These are phyloP conservation scores for Barbatosphaeria neglecta DNA, from an alignment of 495 filamentous ascomycete genomes.

Conservation along the genomic window DNA sequence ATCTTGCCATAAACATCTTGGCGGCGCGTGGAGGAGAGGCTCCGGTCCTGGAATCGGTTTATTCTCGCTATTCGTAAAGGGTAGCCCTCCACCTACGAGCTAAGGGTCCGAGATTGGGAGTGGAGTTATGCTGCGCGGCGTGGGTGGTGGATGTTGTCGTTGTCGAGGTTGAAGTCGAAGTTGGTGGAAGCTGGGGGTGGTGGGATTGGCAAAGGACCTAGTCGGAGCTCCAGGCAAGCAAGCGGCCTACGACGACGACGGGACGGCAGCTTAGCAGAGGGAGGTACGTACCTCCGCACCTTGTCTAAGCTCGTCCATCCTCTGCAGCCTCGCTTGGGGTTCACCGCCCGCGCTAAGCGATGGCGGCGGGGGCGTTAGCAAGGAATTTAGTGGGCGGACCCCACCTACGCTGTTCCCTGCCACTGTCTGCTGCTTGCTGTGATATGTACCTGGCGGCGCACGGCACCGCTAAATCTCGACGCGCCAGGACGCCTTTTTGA, in stretches of 20 bases:
- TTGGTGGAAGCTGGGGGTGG: no score
- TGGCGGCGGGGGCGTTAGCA: no score
- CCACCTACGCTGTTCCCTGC: no score
- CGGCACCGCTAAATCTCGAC: background rate
- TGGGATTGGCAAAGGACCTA: no score
- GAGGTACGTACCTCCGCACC: no score
- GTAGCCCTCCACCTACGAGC: background rate
- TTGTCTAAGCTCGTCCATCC: no score
- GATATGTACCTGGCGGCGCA: no score
- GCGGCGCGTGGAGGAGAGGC: conserved; percentile 15
- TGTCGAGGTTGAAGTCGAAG: background rate
- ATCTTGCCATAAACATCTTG: conserved; percentile 99
- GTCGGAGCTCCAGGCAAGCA: conserved; percentile 1
- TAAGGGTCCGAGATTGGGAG: background rate
- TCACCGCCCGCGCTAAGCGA: no score
- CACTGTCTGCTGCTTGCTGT: no score
- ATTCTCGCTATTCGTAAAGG: background rate
- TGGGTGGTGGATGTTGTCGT: background rate
- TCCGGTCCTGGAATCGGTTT: background rate
- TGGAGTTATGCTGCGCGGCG: background rate
- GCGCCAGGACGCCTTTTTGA: background rate
- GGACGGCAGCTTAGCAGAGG: background rate
- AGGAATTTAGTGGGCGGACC: no score
- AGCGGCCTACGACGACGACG: background rate
- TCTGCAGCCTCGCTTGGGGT: background rate